phyloP scores from a whole-genome alignment of 2,329 filamentous ascomycete species.

The Xylaria sp. region DNA sequence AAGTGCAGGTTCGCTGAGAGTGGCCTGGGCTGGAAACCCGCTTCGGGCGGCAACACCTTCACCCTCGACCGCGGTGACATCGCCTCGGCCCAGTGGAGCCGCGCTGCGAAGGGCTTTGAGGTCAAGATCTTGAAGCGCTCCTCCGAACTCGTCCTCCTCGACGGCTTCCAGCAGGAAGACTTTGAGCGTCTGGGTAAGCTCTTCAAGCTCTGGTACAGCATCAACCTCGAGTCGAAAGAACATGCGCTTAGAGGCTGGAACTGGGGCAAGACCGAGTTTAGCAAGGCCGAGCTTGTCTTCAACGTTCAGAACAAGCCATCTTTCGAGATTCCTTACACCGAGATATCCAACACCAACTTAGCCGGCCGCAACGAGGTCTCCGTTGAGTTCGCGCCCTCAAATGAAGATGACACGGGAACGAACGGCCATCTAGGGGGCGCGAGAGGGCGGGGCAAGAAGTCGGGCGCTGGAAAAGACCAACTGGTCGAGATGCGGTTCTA shows the following conservation, averaged over 20 bases:
- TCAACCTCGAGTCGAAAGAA: conserved; percentile 90
- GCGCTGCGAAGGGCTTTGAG: conserved; percentile 90
- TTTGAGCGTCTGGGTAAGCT: conserved; percentile 89
- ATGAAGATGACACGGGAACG: conserved; percentile 75
- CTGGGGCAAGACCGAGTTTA: conserved; percentile 98
- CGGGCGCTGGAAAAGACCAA: conserved; percentile 88
- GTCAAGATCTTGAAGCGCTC: conserved; percentile 89
- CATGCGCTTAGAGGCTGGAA: conserved; percentile 98
- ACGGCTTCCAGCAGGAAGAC: conserved; percentile 95
- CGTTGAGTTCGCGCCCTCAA: conserved; percentile 84
- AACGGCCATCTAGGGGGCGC: conserved; percentile 80
- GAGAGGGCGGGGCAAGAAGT: conserved; percentile 83
- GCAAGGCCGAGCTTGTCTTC: conserved; percentile 93
- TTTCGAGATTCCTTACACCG: conserved; percentile 96
- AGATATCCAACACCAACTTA: conserved; percentile 97
- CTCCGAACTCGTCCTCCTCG: conserved; percentile 88
- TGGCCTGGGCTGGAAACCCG: conserved; percentile 94
- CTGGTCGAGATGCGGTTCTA: conserved; percentile 99
- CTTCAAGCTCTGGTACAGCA: conserved; percentile 98
- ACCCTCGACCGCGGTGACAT: conserved; percentile 91
- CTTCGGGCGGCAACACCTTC: conserved; percentile 87
- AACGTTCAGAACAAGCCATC: conserved; percentile 96
- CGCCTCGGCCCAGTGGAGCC: conserved; percentile 90
- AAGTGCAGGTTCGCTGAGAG: conserved; percentile 96
- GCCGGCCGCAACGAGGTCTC: conserved; percentile 98